Conservation (phyloP, 2,329 filamentous ascomycete genomes). For the Rhinocladiella similis region DNA sequence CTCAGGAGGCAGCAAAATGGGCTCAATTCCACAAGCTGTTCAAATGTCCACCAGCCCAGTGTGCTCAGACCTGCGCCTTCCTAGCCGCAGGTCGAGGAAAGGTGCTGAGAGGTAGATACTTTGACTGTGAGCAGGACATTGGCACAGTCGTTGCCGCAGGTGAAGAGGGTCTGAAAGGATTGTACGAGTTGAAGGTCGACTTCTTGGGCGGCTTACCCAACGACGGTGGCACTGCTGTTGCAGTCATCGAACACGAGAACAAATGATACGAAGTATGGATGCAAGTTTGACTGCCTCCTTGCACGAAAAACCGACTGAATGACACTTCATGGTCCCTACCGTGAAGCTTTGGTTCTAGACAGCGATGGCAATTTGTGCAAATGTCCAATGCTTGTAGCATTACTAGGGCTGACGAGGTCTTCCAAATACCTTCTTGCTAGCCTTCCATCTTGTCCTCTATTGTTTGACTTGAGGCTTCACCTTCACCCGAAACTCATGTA, state of each 20-base stretch:
- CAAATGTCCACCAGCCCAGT: background rate
- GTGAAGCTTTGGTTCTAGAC: no score
- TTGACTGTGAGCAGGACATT: conserved; percentile 10
- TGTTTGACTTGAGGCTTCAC: no score
- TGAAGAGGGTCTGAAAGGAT: background rate
- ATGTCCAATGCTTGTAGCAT: no score
- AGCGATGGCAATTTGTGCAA: no score
- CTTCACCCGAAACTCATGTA: no score
- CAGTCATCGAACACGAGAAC: conserved; percentile 4
- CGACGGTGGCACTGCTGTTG: background rate
- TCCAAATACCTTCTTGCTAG: no score
- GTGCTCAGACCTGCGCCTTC: conserved; percentile 5
- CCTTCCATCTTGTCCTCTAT: no score
- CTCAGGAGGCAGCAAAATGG: background rate
- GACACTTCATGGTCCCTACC: no score
- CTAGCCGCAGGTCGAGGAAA: conserved; percentile 8
- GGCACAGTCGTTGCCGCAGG: background rate
- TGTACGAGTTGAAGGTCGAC: conserved; percentile 9
- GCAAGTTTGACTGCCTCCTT: no score
- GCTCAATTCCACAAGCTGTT: background rate
- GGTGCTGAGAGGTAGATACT: conserved; percentile 4
- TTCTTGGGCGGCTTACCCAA: conserved; percentile 4
- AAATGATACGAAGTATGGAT: conserved; percentile 15
- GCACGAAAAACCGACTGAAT: no score
- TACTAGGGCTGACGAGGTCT: no score